A percentile compares a stretch with the other conserved stretches of the same genome.
These are phyloP conservation scores for Starmerella vaccinii DNA, from an alignment of 805 yeast genomes.

Conservation along the genomic window DNA sequence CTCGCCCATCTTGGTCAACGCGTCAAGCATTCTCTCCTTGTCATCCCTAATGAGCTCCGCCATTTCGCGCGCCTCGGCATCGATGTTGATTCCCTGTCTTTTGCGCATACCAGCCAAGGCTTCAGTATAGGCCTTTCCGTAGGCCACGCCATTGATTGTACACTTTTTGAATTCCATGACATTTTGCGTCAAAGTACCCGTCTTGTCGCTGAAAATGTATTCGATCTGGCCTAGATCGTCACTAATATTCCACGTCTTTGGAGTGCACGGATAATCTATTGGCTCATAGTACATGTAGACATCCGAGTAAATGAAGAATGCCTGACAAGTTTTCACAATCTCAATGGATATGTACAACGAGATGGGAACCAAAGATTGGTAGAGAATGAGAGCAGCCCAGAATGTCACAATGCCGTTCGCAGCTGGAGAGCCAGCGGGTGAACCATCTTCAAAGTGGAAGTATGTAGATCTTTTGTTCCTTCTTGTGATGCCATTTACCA, in stretches of 20 bases:
- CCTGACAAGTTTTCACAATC: slow-evolving; percentile 69
- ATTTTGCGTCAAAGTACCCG: slow-evolving; percentile 76
- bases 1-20: slow-evolving; percentile 32
- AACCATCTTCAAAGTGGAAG: slow-evolving; percentile 47
- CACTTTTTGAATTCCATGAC: slow-evolving; percentile 79
- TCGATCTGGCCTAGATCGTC: slow-evolving; percentile 81
- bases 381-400: slow-evolving; percentile 62
- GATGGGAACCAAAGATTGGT: slow-evolving; percentile 71
- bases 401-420: slow-evolving; percentile 60
- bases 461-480: slow-evolving; percentile 38
- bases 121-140: slow-evolving; percentile 71
- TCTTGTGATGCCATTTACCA: slow-evolving; percentile 51
- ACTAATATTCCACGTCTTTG: slow-evolving; percentile 76
- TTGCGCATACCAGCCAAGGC: slow-evolving; percentile 65
- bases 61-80: slow-evolving; percentile 42
- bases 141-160: slow-evolving; percentile 55
- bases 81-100: slow-evolving; percentile 55
- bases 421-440: slow-evolving; percentile 52
- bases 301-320: slow-evolving; percentile 66
- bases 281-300: slow-evolving; percentile 56
- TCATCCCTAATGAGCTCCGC: slow-evolving; percentile 39
- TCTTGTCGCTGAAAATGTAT: slow-evolving; percentile 71
- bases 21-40: slow-evolving; percentile 39
- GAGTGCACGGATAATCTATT: slow-evolving; percentile 68
- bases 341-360: slow-evolving; percentile 72